phyloP scores from a whole-genome alignment of 345 rosid species.

The Eucalyptus grandis region DNA sequence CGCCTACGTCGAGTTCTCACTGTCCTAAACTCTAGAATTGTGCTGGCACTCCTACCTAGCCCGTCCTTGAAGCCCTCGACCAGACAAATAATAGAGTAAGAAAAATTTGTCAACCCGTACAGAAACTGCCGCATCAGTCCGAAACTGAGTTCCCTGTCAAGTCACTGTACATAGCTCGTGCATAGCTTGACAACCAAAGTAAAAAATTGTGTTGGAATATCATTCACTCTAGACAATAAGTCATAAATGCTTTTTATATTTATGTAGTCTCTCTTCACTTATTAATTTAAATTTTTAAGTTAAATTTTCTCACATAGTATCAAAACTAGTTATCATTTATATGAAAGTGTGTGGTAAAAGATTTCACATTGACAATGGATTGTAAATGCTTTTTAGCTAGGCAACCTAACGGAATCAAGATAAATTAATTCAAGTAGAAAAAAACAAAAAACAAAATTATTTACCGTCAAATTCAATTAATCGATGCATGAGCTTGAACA shows the following conservation, averaged over 20 bases:
- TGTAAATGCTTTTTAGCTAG: not conserved
- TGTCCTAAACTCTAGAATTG: not conserved
- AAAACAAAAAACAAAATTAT: not conserved
- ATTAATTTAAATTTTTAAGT: too few species aligned
- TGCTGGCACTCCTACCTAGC: not conserved
- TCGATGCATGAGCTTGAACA: not conserved
- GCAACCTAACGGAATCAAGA: not conserved
- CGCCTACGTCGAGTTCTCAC: not conserved
- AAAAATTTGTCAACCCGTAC: not conserved
- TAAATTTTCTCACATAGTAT: rapidly evolving
- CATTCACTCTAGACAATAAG: rapidly evolving
- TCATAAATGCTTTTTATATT: not conserved
- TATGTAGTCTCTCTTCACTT: rapidly evolving
- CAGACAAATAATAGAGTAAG: not conserved
- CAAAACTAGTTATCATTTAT: rapidly evolving
- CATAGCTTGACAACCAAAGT: not conserved
- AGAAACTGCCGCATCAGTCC: not conserved
- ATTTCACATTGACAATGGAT: too few species aligned
- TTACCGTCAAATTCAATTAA: not conserved
- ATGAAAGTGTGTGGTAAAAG: too few species aligned
- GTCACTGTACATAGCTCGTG: not conserved
- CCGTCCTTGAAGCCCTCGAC: not conserved
- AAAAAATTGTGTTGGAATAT: too few species aligned
- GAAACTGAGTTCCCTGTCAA: not conserved
- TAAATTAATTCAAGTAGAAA: not conserved